Conservation (phyloP, 73 alveolate genomes). For the Paramecium primaurelia region DNA sequence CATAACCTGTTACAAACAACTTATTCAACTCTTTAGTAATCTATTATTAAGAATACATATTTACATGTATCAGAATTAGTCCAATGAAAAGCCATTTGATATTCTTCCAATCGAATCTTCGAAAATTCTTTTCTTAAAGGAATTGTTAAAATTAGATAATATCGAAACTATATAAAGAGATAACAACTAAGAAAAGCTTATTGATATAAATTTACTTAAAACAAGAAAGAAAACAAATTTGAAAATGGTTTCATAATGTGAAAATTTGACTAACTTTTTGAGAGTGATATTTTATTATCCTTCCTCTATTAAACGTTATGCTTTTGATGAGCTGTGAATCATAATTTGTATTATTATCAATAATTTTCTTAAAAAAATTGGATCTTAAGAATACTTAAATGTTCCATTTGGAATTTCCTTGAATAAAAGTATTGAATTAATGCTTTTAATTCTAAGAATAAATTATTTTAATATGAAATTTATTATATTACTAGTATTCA, state of each 20-base stretch:
- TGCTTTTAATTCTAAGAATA: background rate
- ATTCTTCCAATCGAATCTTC: background rate
- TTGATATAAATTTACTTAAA: background rate
- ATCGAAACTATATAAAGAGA: background rate
- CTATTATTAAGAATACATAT: background rate
- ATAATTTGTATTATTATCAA: background rate
- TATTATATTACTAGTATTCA: background rate
- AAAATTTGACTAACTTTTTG: background rate
- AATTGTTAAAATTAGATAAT: background rate
- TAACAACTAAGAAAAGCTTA: background rate
- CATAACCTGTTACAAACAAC: background rate
- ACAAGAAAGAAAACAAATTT: conserved; percentile 18
- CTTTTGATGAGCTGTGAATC: background rate
- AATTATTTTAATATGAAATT: background rate
- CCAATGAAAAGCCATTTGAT: conserved; percentile 40
- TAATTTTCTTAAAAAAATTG: background rate
- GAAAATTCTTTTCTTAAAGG: background rate
- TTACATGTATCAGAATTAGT: conserved; percentile 7
- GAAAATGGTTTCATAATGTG: conserved; percentile 48
- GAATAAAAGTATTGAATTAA: background rate
- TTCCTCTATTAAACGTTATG: background rate
- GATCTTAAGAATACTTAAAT: background rate
- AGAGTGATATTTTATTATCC: background rate
- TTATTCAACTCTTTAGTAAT: background rate
- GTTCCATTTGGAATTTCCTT: background rate